These are phyloP conservation scores for Pseudozyma flocculosa DNA, from an alignment of 1,284 basidiomycete genomes.

Conservation along the genomic window DNA sequence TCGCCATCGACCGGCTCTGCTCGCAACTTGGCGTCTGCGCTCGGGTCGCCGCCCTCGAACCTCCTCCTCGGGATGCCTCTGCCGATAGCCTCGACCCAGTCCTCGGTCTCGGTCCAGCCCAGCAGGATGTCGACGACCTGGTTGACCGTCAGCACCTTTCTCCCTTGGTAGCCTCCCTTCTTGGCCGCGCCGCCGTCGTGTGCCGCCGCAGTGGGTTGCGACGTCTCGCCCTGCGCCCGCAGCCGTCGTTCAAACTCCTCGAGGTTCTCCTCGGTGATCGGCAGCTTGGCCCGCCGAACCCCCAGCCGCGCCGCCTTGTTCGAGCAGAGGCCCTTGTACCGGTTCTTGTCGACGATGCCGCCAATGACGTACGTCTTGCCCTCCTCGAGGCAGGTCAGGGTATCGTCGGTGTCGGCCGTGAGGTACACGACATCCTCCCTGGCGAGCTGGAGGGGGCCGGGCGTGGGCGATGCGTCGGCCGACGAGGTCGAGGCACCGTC, in stretches of 20 bases:
- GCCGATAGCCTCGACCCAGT: slow-evolving; percentile 63
- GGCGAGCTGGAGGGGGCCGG: slow-evolving; percentile 12
- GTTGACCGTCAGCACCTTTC: slow-evolving; percentile 96
- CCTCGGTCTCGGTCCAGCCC: slow-evolving; percentile 68
- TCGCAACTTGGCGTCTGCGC: too few species aligned
- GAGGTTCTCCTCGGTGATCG: slow-evolving; percentile 70
- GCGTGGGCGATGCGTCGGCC: slow-evolving; percentile 4
- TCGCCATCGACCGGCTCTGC: too few species aligned
- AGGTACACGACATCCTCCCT: slow-evolving; percentile 75
- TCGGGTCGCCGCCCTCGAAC: slow-evolving; percentile 10
- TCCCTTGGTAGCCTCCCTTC: slow-evolving; percentile 13
- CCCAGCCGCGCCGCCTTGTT: slow-evolving; percentile 76
- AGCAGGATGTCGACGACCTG: slow-evolving; percentile 89
- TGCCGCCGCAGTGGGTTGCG: slow-evolving; percentile 5
- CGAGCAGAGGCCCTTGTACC: slow-evolving; percentile 84
- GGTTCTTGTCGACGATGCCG: slow-evolving; percentile 92
- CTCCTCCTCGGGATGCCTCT: slow-evolving; percentile 70
- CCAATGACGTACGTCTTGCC: slow-evolving; percentile 93
- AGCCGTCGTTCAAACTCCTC: slow-evolving; percentile 56
- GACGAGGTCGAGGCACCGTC: not conserved
- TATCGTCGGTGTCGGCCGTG: slow-evolving; percentile 88
- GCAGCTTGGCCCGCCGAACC: slow-evolving; percentile 82
- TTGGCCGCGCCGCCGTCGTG: slow-evolving; percentile 1
- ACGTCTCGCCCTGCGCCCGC: slow-evolving; percentile 15
- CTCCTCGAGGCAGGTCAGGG: slow-evolving; percentile 75